Evolutionary conservation across 371 early-diverging fungal genomes (phyloP), one percentile per base, ranked within the genome.

Genomic region (Vairimorpha apis): DNA sequence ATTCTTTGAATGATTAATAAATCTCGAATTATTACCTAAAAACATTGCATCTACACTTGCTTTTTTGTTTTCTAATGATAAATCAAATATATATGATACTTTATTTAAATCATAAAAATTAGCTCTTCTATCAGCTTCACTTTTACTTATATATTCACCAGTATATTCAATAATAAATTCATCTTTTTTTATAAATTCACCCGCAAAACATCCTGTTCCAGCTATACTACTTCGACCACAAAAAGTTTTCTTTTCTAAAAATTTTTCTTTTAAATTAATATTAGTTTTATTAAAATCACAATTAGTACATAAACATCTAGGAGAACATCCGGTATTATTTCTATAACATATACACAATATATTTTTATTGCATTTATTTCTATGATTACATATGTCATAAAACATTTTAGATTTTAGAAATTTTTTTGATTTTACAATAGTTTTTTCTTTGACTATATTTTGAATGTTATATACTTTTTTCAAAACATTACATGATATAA

Each of bases 121-220:
- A 0, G 75, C 79, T 33, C 82, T 64, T 67, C 76, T 64, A 23
- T 81, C 77, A 12, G 79, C 78, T 44, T 78, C 79, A 21, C 64
- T 59, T 29, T 72, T 65, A 0, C 88, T 86, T 35, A 93, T 90
- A 23, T 92, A 85, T 72, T 92, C 92, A 0, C 94, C 92, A 4
- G 88, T 85, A 80, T 92, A 91, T 77, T 93, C 92, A 63, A 88
- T 86, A 21, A 93, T 85, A 25, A 91, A 80, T 30, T 80, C 81
- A 32, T 87, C 88, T 44, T 84, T 82, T 59, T 82, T 79, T 37
- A 92, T 87, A 35, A 51, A 25, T 7, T 76, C 83, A 10, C 66
- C 59, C 0, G 91, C 87, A 58, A 87, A 87, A 35, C 92, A 83
- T 1, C 92, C 93, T 82, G 86, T 89, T 5, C 92, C 92, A n/a